Base-by-base conservation (phyloP, 306 rosid species). In the Cicer chorassanicum region DNA sequence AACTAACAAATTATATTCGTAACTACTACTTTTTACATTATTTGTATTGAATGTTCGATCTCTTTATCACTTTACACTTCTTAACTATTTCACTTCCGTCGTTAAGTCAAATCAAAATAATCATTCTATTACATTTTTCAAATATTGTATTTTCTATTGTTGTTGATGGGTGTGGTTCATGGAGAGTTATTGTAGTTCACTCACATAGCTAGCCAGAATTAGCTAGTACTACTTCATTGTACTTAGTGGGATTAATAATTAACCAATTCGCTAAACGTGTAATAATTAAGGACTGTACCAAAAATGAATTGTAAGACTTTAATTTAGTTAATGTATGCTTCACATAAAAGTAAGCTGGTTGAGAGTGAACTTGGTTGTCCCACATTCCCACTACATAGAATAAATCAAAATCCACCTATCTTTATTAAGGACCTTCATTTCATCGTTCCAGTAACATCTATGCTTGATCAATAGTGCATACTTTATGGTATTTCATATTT, bases 401-500 rank as follows among this genome's bases (percentile, higher is more conserved):
- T 65, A 80, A 66, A 73, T 80, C 57, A 38, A 80, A 72, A 66
- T 80, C 48, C 46, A 4, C 64, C 57, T 67, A 80, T 56, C 86
- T 86, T 81, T 82, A 61, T 69, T 57, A 73, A 82, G 82, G 81
- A 80, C 75, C 74, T 75, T 79, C 75, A 61, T 41, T 68, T 78
- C 77, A 80, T 87, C 82, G 83, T 81, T 78, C 74, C 39, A 41
- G 67, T 83, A 75, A 81, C 77, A 80, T 80, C 55, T 56, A 77
- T 82, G 81, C 87, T 81, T 84, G 76, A 82, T 56, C 72, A 74
- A 69, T 34, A 69, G 36, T 65, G 11, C 15, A 49, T 50, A 60
- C 64, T 75, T 81, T 62, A 54, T 55, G 8, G 6, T 70, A 7
- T 72, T 63, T 61, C 54, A 48, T 69, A 24, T 59, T 68, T 57